Evolutionary conservation across 164 flowering plant species (phyloP).

Genomic region (Warburgia ugandensis): DNA sequence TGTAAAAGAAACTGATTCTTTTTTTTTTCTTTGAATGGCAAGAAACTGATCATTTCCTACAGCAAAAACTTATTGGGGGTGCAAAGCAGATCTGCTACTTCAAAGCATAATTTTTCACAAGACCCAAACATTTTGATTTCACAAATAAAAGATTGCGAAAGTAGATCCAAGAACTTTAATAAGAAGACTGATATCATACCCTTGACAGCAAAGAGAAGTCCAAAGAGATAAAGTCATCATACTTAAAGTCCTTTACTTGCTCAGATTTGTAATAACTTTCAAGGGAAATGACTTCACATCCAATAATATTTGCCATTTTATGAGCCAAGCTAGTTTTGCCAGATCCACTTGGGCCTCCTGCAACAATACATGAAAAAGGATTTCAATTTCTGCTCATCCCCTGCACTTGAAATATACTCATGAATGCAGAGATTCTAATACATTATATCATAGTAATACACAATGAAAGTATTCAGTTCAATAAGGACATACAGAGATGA

Average conservation of each 20-base stretch:
- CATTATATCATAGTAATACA: too few species aligned
- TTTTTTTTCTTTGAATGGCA: too few species aligned
- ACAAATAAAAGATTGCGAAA: background rate
- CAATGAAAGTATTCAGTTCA: too few species aligned
- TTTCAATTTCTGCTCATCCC: conserved; percentile 7
- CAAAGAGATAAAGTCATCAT: conserved; percentile 82
- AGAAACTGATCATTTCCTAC: too few species aligned
- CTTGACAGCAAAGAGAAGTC: conserved; percentile 80
- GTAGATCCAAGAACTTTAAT: background rate
- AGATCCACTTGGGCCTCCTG: conserved; percentile 99
- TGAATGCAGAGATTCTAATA: too few species aligned
- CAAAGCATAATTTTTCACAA: too few species aligned
- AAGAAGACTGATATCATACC: conserved; percentile 26
- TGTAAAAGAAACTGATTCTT: too few species aligned
- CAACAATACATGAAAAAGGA: conserved; percentile 11
- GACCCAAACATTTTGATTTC: too few species aligned
- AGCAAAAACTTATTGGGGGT: too few species aligned
- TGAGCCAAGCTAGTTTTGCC: conserved; percentile 99
- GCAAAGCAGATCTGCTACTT: too few species aligned
- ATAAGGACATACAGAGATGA: too few species aligned
- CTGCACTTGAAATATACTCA: too few species aligned
- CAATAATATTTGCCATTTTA: conserved; percentile 98
- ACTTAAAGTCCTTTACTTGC: conserved; percentile 86
- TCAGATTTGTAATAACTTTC: conserved; percentile 93
- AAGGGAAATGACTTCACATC: conserved; percentile 97